Conservation (phyloP, 495 filamentous ascomycete genomes). For the Hypomontagnella submonticulosa region DNA sequence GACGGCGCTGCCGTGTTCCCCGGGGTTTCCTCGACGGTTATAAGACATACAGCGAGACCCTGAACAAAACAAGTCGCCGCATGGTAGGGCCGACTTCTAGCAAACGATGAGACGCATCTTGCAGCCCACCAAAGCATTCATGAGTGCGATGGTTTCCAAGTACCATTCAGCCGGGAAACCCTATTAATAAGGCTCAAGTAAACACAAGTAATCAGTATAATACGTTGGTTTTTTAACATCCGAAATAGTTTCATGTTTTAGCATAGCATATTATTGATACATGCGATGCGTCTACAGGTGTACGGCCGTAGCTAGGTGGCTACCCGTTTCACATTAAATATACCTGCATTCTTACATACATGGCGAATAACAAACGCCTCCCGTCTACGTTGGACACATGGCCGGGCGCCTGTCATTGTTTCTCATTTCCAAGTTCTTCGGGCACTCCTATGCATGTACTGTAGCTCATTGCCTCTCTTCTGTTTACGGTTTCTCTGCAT, state of each 20-base stretch:
- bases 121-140: constrained; percentile 11
- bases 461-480: background rate
- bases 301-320: no score
- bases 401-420: background rate
- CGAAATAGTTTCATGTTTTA: constrained; percentile 11
- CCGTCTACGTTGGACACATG: constrained; percentile 1
- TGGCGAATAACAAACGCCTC: background rate
- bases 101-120: constrained; percentile 22
- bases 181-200: constrained; percentile 8
- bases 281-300: constrained; percentile 8
- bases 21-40: constrained; percentile 16
- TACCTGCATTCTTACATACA: constrained; percentile 5
- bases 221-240: constrained; percentile 26
- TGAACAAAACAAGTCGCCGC: constrained; percentile 32
- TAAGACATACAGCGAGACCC: constrained; percentile 25
- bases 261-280: constrained; percentile 11
- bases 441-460: background rate
- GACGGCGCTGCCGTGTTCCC: constrained; percentile 29
- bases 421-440: constrained; percentile 3
- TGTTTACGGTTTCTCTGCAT: constrained; percentile 1
- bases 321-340: constrained; percentile 17
- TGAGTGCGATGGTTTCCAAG: background rate
- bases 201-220: background rate
- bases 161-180: constrained; percentile 23
- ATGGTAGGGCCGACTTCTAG: constrained; percentile 26